Base-by-base conservation (phyloP, 1,139 yeast species). In the Pichia inconspicua region DNA sequence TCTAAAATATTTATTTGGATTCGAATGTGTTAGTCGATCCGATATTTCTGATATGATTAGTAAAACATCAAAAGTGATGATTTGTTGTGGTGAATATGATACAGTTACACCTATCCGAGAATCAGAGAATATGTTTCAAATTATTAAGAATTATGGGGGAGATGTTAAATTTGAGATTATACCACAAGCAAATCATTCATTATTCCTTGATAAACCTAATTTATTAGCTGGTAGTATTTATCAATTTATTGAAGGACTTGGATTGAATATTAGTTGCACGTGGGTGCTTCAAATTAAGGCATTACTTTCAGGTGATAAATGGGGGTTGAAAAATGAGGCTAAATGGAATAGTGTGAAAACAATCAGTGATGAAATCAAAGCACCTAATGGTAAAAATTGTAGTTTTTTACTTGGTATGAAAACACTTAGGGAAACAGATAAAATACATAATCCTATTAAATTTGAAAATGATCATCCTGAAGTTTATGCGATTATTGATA, bases 301-400 rank as follows among this genome's bases (percentile, higher is more conserved):
- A 2, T 73, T 76, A 48, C 72, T 78, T 5, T 73, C 79, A 19
- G 84, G 84, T 1, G 84, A 78, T 57, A 84, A 84, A 63, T 84
- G 92, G 92, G 86, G 89, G 31, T 66, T 84, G 53, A 84, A 84
- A 62, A 84, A 84, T 59, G 86, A 82, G 60, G 72, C 70, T 51
- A 84, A 84, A 61, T 84, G 94, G 94, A 71, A 74, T 59, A 67
- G 72, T 40, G 70, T 80, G 5, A 71, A 72, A 46, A 72, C 82
- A 0, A 70, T 80, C 1, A 82, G 75, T 36, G 66, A 54, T 43
- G 73, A 70, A 46, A 68, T 78, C 19, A 43, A 55, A 3, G 62
- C 59, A 42, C 50, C 47, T 9, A 45, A 52, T 8, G 61, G 68
- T 5, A 69, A 79, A 40, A 76, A 70, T 7, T 60, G 66, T 1